Conservation (phyloP, 2,329 filamentous ascomycete genomes). For the Ascochyta lentis region DNA sequence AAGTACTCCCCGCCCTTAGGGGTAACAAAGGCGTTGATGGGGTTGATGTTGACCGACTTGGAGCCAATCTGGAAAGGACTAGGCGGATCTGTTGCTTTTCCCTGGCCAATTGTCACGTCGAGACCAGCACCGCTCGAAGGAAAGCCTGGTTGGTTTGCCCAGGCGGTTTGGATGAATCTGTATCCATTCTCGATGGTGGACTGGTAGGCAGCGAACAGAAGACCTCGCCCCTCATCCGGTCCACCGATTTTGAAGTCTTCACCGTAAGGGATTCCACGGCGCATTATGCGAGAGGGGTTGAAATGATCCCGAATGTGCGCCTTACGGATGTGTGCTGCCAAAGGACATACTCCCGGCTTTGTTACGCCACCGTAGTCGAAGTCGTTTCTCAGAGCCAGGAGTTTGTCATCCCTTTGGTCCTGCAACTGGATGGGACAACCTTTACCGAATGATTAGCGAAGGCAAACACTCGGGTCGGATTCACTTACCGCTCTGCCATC, state of each 20-base stretch:
- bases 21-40: conserved; percentile 14
- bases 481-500: conserved; percentile 15
- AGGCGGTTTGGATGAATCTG: conserved; percentile 11
- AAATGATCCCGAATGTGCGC: conserved; percentile 6
- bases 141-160: conserved; percentile 6
- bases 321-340: conserved; percentile 14
- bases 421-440: conserved; percentile 10
- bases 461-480: not conserved
- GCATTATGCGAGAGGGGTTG: conserved; percentile 8
- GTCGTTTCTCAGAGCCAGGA: conserved; percentile 6
- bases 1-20: conserved; percentile 15
- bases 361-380: conserved; percentile 7
- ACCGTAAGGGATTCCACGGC: conserved; percentile 16
- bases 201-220: conserved; percentile 15
- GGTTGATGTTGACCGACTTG: conserved; percentile 11
- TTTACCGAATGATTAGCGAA: not conserved
- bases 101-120: conserved; percentile 14
- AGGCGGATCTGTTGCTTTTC: conserved; percentile 1
- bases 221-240: conserved; percentile 5
- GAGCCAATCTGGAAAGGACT: conserved; percentile 10
- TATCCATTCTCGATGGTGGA: conserved; percentile 16
- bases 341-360: conserved; percentile 6
- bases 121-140: conserved; percentile 6
- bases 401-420: conserved; percentile 5
- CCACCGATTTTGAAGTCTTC: conserved; percentile 6